Evolutionary conservation across 164 flowering plant genomes (phyloP), one percentile per base, ranked within the genome.

Genomic region (Sextonia rubra): DNA sequence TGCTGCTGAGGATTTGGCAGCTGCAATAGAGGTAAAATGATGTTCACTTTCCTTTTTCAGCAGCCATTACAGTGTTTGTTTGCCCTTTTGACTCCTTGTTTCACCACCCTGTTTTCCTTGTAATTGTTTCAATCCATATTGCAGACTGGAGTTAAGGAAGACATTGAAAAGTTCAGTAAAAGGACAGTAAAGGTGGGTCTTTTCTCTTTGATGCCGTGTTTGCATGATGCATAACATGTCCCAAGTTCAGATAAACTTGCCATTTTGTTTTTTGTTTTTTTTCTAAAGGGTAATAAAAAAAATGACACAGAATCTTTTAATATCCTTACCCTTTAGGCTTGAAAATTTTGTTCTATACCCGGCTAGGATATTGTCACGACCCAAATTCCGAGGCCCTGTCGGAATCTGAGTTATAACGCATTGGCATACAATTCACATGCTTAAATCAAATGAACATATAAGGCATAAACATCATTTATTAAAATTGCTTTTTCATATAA

Each of bases 141-240:
- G 81, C 86, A 96, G 98, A 69, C 79, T 73, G 98, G 97, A n/a
- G 89, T 87, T 70, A 86, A 86, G 80, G 97, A 91, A 77, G 93
- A 87, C 71, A 96, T 92, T 73, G 99, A 96, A 80, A 92, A 93
- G 78, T 96, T 82, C 77, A 93, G 99, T 71, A 96, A 96, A 74
- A 77, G 97, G 73, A 93, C 99, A 47, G 99, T 96, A 71, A 96
- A 96, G 93, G 98, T 91, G 72, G 37, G 71, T 66, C 49, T 71
- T 37, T 71, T 69, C 66, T 20, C 67, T 47, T 18, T 18, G 12
- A 18, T 26, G 29, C 20, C 58, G 14, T 14, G 58, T 52, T 37
- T 37, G 8, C 2, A 52, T 52, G n/a, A 52, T 17, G 58, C 58
- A 52, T 14, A 52, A 52, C 58, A 17, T 12, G 14, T 52, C 58